Conservation (phyloP, 768 basidiomycete genomes). For the Trametes sanguinea region DNA sequence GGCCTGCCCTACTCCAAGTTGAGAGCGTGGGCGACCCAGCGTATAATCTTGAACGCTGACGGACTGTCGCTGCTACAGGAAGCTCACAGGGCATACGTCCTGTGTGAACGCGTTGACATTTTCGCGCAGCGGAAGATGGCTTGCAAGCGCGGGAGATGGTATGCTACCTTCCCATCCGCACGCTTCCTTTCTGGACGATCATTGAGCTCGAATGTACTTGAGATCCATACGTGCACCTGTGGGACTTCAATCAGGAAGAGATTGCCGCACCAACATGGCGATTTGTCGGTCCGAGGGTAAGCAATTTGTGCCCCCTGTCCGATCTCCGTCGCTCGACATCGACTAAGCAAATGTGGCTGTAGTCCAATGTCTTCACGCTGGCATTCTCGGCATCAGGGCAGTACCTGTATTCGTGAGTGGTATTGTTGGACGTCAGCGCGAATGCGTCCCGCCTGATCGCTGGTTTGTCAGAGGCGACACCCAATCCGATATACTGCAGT, state of each 20-base stretch:
- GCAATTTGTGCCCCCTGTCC: background rate
- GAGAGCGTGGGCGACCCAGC: background rate
- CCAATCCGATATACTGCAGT: slow-evolving; percentile 25
- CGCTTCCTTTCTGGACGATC: background rate
- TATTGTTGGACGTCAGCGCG: no score
- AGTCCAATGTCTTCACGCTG: slow-evolving; percentile 74
- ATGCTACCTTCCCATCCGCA: background rate
- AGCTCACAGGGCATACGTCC: slow-evolving; percentile 36
- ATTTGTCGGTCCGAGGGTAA: slow-evolving; percentile 33
- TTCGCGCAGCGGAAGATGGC: slow-evolving; percentile 40
- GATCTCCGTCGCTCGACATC: background rate
- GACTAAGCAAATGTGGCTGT: background rate
- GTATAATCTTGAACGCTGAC: background rate
- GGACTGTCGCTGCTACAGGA: slow-evolving; percentile 25
- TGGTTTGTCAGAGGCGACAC: slow-evolving; percentile 29
- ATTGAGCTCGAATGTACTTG: background rate
- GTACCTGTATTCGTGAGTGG: slow-evolving; percentile 63
- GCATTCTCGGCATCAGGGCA: slow-evolving; percentile 69
- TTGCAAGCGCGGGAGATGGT: slow-evolving; percentile 44
- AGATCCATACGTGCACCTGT: slow-evolving; percentile 38
- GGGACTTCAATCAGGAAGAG: slow-evolving; percentile 40
- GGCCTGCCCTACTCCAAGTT: slow-evolving; percentile 33
- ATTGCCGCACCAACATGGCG: slow-evolving; percentile 29
- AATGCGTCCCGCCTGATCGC: background rate
- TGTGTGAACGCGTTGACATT: slow-evolving; percentile 42